Evolutionary conservation across 805 yeast species (phyloP).

Genomic region (Starmerella bombicola): DNA sequence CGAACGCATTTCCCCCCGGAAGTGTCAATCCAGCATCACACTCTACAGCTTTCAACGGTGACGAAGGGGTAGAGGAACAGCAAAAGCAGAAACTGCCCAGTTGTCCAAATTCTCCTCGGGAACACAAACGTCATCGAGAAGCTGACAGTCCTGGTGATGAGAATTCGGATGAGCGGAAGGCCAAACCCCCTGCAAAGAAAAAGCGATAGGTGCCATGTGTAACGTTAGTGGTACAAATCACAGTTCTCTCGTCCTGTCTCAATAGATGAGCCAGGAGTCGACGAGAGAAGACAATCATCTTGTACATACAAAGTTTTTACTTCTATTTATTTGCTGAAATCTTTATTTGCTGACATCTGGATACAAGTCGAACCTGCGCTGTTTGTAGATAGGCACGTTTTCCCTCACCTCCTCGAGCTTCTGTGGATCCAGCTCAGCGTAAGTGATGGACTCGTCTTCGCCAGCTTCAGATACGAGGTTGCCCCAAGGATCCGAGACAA

Average conservation of each 20-base stretch:
- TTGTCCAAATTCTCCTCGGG: neutral
- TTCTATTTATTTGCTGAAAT: neutral
- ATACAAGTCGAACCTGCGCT: constrained; percentile 60
- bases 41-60: constrained; percentile 12
- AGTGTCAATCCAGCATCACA: constrained; percentile 12
- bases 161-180: neutral
- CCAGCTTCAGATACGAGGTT: constrained; percentile 62
- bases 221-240: too few species aligned
- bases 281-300: too few species aligned
- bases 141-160: neutral
- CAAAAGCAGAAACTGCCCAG: constrained; percentile 13
- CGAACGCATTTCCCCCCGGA: constrained; percentile 17
- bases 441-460: constrained; percentile 62
- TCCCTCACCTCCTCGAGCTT: constrained; percentile 44
- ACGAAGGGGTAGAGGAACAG: constrained; percentile 13
- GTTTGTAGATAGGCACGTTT: constrained; percentile 56
- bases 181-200: neutral
- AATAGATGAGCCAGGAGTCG: too few species aligned
- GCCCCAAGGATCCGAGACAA: constrained; percentile 88
- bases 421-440: constrained; percentile 59
- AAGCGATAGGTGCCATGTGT: too few species aligned
- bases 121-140: neutral
- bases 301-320: neutral
- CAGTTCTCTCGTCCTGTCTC: too few species aligned
- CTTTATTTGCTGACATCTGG: constrained; percentile 31